These are phyloP conservation scores for Pachyrhizus erosus DNA, from an alignment of 306 rosid species.

Conservation along the genomic window DNA sequence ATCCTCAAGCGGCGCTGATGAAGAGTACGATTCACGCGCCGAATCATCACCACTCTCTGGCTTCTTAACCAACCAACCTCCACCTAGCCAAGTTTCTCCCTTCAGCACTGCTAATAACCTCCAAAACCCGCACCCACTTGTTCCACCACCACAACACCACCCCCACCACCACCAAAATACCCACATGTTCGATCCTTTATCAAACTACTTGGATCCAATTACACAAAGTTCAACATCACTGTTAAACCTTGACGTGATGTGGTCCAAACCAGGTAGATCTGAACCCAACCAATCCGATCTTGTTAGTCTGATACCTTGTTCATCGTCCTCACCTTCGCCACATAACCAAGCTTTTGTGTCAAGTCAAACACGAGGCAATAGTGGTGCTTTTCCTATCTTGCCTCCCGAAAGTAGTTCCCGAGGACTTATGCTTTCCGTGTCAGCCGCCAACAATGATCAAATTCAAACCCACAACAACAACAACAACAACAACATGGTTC, in stretches of 20 bases:
- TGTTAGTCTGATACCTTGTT: conserved; percentile 36
- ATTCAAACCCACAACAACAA: conserved; percentile 22
- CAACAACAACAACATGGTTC: conserved; percentile 45
- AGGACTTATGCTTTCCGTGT: conserved; percentile 45
- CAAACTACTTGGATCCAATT: conserved; percentile 62
- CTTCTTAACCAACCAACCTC: conserved; percentile 46
- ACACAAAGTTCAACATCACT: neutral
- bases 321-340: conserved; percentile 32
- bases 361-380: conserved; percentile 39
- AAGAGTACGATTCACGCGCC: conserved; percentile 84
- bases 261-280: conserved; percentile 66
- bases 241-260: conserved; percentile 51
- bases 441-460: conserved; percentile 44
- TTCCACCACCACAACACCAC: conserved; percentile 29
- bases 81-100: conserved; percentile 38
- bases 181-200: conserved; percentile 56
- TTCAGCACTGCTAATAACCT: conserved; percentile 17
- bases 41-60: conserved; percentile 58
- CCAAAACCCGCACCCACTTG: neutral
- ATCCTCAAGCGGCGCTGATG: conserved; percentile 88
- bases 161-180: conserved; percentile 5
- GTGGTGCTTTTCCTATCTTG: conserved; percentile 39
- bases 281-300: conserved; percentile 55
- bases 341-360: conserved; percentile 44
- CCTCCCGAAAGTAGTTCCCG: conserved; percentile 40